These are phyloP conservation scores for Amaranthus palmeri DNA, from an alignment of 148 eudicot genomes.

Conservation along the genomic window DNA sequence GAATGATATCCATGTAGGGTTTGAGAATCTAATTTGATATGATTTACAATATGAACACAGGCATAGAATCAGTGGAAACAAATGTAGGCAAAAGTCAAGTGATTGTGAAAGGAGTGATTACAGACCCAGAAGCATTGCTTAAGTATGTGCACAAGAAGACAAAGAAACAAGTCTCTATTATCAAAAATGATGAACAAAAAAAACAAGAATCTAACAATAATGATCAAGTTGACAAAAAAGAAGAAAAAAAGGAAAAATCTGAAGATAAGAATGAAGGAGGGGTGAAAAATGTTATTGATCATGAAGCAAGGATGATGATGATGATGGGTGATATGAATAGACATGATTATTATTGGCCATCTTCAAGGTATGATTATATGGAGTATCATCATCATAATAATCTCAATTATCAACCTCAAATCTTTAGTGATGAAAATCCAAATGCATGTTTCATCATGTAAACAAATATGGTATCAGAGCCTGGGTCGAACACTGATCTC, in stretches of 20 bases:
- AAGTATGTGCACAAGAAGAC: slow-evolving; percentile 49
- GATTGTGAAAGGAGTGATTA: slow-evolving; percentile 38
- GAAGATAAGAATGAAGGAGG: slow-evolving; percentile 25
- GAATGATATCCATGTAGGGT: not conserved
- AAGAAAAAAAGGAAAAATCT: slow-evolving; percentile 26
- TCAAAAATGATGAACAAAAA: slow-evolving; percentile 32
- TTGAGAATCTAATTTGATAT: not conserved
- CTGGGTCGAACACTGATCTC: no score
- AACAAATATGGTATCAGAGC: not conserved
- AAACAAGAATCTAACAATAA: slow-evolving; percentile 28
- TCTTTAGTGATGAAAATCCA: slow-evolving; percentile 75
- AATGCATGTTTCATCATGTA: slow-evolving; percentile 62
- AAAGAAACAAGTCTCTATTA: slow-evolving; percentile 45
- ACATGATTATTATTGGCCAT: slow-evolving; percentile 35
- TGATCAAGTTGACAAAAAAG: slow-evolving; percentile 29
- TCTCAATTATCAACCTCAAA: slow-evolving; percentile 27
- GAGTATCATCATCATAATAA: slow-evolving; percentile 23
- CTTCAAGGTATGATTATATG: slow-evolving; percentile 28
- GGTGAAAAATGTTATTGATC: not conserved
- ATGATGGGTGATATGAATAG: not conserved
- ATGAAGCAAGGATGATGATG: slow-evolving; percentile 18
- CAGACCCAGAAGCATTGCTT: slow-evolving; percentile 44
- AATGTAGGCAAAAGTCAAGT: slow-evolving; percentile 51
- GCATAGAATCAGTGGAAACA: slow-evolving; percentile 57
- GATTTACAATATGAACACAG: slow-evolving; percentile 33